Evolutionary conservation across 2,329 filamentous ascomycete species (phyloP).

Genomic region (Apiospora kogelbergensis): DNA sequence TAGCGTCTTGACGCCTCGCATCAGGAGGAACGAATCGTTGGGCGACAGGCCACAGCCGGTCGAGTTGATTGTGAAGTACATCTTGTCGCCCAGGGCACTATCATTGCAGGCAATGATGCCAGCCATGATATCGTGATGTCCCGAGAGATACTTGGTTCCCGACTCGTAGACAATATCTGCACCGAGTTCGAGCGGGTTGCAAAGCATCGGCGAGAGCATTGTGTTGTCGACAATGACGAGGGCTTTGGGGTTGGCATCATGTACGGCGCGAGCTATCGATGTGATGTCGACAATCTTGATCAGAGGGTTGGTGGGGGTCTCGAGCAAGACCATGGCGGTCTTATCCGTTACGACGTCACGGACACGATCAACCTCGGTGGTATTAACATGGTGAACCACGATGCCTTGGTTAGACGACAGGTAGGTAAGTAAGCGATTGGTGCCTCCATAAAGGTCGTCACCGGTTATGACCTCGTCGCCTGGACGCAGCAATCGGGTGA

Average conservation of each 20-base stretch:
- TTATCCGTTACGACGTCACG: constrained; percentile 68
- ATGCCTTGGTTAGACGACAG: constrained; percentile 88
- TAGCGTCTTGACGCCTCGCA: constrained; percentile 93
- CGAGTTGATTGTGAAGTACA: constrained; percentile 96
- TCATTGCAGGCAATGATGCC: constrained; percentile 94
- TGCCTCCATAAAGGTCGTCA: constrained; percentile 94
- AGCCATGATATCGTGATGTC: constrained; percentile 98
- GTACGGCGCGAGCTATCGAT: constrained; percentile 72
- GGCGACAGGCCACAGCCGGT: constrained; percentile 92
- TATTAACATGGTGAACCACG: constrained; percentile 93
- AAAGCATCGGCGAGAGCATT: constrained; percentile 94
- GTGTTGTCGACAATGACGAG: constrained; percentile 96
- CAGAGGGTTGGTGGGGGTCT: constrained; percentile 94
- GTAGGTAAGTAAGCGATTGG: constrained; percentile 90
- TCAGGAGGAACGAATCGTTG: constrained; percentile 93
- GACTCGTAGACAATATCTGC: constrained; percentile 97
- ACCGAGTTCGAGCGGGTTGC: constrained; percentile 90
- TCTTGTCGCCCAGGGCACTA: constrained; percentile 74
- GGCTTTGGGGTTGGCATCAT: constrained; percentile 74
- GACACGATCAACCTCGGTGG: constrained; percentile 74
- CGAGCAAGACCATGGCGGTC: constrained; percentile 92
- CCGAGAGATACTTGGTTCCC: constrained; percentile 95
- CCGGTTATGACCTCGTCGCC: constrained; percentile 97
- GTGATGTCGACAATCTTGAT: constrained; percentile 97
- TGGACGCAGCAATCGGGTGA: constrained; percentile 83